These are phyloP conservation scores for Schwanniomyces vanrijiae DNA, from an alignment of 805 yeast species.

Conservation along the genomic window DNA sequence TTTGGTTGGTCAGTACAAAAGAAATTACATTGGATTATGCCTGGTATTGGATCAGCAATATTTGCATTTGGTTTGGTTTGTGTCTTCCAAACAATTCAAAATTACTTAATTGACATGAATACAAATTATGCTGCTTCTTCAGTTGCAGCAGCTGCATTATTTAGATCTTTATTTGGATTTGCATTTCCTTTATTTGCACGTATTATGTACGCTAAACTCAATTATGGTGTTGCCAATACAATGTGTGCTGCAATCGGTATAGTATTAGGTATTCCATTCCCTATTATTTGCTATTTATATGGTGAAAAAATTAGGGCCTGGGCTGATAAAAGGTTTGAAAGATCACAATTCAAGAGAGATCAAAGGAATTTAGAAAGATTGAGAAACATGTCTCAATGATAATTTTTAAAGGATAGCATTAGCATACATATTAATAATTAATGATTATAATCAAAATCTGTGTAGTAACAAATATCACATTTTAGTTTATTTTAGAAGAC, in stretches of 20 bases:
- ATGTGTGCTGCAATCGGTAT: conserved; percentile 36
- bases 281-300: conserved; percentile 32
- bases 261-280: conserved; percentile 38
- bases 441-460: no score
- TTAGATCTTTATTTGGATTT: conserved; percentile 39
- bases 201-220: conserved; percentile 31
- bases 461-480: no score
- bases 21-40: conserved; percentile 39
- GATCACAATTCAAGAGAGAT: conserved; percentile 21
- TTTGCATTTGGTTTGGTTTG: conserved; percentile 38
- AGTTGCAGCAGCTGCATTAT: conserved; percentile 43
- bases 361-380: conserved; percentile 17
- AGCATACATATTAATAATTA: not conserved
- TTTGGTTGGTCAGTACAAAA: conserved; percentile 42
- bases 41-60: conserved; percentile 34
- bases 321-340: conserved; percentile 30
- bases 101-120: conserved; percentile 41
- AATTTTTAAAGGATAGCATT: not conserved
- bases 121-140: conserved; percentile 36
- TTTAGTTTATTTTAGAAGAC: no score
- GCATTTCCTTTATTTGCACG: conserved; percentile 38
- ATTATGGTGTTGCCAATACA: conserved; percentile 43
- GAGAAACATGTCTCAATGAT: conserved; percentile 4
- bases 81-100: conserved; percentile 38
- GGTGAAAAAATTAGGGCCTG: conserved; percentile 36